phyloP scores from a whole-genome alignment of 305 asterid genomes.

The Rubia occidens region DNA sequence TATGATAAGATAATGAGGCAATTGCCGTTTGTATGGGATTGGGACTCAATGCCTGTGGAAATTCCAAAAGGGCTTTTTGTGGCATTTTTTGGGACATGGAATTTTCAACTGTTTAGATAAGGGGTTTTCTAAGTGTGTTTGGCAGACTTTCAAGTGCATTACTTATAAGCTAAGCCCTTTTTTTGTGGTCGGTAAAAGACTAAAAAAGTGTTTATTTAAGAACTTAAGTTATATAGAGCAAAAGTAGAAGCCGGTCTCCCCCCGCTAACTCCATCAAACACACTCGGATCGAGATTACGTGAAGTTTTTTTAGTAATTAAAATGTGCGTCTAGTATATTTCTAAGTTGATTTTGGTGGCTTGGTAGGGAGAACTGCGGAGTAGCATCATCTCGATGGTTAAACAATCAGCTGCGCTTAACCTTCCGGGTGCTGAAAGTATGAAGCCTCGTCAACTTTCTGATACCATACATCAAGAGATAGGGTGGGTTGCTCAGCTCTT shows the following conservation, averaged over 20 bases:
- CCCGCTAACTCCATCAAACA: no score
- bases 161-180: no score
- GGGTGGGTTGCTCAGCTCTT: conserved; percentile 40
- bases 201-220: no score
- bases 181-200: no score
- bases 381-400: conserved; percentile 54
- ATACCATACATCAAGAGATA: conserved; percentile 83
- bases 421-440: conserved; percentile 68
- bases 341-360: background rate
- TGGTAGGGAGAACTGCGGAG: conserved; percentile 63
- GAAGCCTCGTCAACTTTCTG: conserved; percentile 93
- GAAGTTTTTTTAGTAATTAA: background rate
- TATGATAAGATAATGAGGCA: background rate
- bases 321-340: background rate
- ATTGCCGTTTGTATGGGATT: background rate
- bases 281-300: background rate
- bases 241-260: no score
- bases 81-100: background rate
- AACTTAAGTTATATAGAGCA: no score
- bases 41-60: background rate
- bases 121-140: background rate
- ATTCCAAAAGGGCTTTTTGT: background rate
- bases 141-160: no score
- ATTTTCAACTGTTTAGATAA: background rate
- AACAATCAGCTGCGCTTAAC: conserved; percentile 60